Evolutionary conservation across 2,329 filamentous ascomycete species (phyloP).

Genomic region (Talaromyces sp.): DNA sequence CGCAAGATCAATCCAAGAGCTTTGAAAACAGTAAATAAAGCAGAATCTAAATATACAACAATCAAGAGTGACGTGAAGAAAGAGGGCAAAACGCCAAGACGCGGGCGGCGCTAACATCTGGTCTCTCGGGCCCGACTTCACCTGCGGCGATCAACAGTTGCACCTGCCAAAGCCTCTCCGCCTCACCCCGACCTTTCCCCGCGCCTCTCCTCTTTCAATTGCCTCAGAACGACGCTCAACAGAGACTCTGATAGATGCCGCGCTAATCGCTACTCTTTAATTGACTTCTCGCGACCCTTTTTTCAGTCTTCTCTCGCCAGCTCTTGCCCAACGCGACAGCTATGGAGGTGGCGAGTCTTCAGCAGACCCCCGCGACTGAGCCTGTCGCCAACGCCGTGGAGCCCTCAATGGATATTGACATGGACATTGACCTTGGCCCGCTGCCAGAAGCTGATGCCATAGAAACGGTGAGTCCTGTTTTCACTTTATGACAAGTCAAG

Average conservation of each 20-base stretch:
- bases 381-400: constrained; percentile 20
- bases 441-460: constrained; percentile 37
- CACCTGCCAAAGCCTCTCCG: not conserved
- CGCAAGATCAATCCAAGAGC: not conserved
- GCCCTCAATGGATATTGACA: constrained; percentile 62
- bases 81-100: not conserved
- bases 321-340: not conserved
- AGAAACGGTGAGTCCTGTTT: constrained; percentile 22
- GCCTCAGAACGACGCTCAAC: not conserved
- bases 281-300: not conserved
- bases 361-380: constrained; percentile 11
- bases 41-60: not conserved
- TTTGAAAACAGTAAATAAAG: not conserved
- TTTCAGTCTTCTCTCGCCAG: not conserved
- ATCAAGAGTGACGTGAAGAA: not conserved
- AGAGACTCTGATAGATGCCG: not conserved
- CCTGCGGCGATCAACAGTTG: not conserved
- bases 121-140: not conserved
- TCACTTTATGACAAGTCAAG: not conserved
- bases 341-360: constrained; percentile 17
- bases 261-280: not conserved
- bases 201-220: not conserved
- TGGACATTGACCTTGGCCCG: constrained; percentile 57
- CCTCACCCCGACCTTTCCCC: not conserved
- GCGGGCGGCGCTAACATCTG: not conserved